Base-by-base conservation (phyloP, 108 stramenopile genomes). In the Schizochytrium sp. region DNA sequence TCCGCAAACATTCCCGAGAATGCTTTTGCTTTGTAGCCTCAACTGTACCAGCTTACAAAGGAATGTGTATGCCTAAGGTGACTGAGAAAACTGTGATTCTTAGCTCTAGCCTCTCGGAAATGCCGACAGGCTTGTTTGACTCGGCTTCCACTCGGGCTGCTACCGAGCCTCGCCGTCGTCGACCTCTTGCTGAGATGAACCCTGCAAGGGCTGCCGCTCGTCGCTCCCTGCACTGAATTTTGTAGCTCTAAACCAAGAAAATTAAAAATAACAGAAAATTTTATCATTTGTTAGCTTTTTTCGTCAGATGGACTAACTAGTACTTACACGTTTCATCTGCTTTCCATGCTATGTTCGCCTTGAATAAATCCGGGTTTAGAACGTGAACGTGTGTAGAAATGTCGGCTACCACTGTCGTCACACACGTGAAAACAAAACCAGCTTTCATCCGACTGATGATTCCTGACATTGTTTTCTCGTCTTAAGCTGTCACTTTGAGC, bases 261-360 rank as follows among this genome's bases (percentile, higher is more conserved):
- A 28, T 28, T 28, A 28, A 28, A 28, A 28, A 60, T 1, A 0
- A 60, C 1, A n/a, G 59, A 1, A n/a, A 60, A 60, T n/a, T 0
- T n/a, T 60, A n/a, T 17, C 2, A 60, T 1, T n/a, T 60, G 17
- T n/a, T n/a, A n/a, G 19, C 17, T 60, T 60, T n/a, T 17, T 60
- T 2, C 59, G 59, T 60, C 17, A 17, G 2, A n/a, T n/a, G 28
- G 19, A 60, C 1, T n/a, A n/a, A 17, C 59, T n/a, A 60, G 0
- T 60, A n/a, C 59, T 60, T 60, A 60, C 59, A n/a, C 59, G 59
- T 60, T 1, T 60, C 59, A 60, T 17, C 59, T 60, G 59, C 59
- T 60, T n/a, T 60, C 59, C 59, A 60, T 60, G 17, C 59, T n/a
- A 60, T n/a, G 28, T 60, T 60, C 2, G 59, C 59, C 59, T 60